These are phyloP conservation scores for Aulographum hederae DNA, from an alignment of 2,329 filamentous ascomycete species.

Conservation along the genomic window DNA sequence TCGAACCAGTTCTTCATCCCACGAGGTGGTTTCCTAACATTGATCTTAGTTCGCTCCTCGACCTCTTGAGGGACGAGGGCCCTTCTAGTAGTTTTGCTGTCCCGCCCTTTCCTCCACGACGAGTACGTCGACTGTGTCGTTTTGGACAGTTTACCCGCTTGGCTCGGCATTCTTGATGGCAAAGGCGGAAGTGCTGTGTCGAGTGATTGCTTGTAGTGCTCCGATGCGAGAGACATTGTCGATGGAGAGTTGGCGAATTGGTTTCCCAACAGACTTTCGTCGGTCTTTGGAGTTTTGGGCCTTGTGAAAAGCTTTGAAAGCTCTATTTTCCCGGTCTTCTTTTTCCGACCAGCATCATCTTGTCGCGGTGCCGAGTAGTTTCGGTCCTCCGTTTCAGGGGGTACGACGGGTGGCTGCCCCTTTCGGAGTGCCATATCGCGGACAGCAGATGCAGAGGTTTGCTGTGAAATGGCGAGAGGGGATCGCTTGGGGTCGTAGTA, in stretches of 20 bases:
- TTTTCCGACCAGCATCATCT: background rate
- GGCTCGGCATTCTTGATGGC: no score
- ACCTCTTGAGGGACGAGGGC: no score
- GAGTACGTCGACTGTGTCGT: no score
- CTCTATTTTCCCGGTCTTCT: slow-evolving; percentile 13
- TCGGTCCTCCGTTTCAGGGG: no score
- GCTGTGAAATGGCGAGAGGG: slow-evolving; percentile 23
- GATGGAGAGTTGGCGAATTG: slow-evolving; percentile 22
- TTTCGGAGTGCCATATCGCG: slow-evolving; percentile 23
- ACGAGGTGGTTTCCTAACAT: slow-evolving; percentile 27
- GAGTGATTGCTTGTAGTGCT: slow-evolving; percentile 14
- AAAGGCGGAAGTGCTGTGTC: no score
- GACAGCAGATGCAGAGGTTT: slow-evolving; percentile 24
- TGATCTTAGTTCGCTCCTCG: slow-evolving; percentile 28
- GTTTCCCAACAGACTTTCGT: slow-evolving; percentile 16
- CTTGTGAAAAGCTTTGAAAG: slow-evolving; percentile 23
- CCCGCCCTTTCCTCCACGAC: no score
- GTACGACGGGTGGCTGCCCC: slow-evolving; percentile 13
- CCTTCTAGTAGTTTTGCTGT: no score
- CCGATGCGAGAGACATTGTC: slow-evolving; percentile 18
- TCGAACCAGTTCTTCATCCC: slow-evolving; percentile 34
- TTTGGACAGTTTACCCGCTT: no score
- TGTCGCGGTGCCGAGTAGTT: no score
- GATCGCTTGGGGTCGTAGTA: slow-evolving; percentile 23
- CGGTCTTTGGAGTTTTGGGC: slow-evolving; percentile 8